phyloP scores from a whole-genome alignment of 192 early-diverging fungal species.

The Helicostylum pulchrum region DNA sequence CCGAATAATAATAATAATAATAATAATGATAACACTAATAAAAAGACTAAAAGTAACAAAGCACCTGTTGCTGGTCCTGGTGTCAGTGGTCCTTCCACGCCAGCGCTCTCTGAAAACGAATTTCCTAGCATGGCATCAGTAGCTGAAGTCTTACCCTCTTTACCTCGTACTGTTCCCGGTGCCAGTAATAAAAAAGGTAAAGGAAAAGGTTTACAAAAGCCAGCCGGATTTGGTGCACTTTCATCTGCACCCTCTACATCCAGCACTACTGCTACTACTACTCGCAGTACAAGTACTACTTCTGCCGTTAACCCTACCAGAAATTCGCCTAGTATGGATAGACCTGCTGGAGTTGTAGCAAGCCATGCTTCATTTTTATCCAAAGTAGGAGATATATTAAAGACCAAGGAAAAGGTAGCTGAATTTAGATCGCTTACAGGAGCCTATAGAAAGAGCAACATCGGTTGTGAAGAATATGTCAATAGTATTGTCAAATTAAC shows the following conservation, averaged over 20 bases:
- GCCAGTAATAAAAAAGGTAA: conserved; percentile 8
- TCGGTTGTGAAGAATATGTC: conserved; percentile 42
- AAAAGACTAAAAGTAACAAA: background rate
- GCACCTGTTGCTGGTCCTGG: background rate
- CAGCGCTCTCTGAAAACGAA: background rate
- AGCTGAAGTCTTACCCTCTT: background rate
- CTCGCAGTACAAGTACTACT: background rate
- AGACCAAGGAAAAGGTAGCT: conserved; percentile 32
- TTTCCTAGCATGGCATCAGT: conserved; percentile 10
- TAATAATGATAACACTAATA: background rate
- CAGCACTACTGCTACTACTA: background rate
- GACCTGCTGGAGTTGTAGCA: background rate
- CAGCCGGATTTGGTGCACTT: conserved; percentile 8
- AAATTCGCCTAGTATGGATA: too few relatives aligned
- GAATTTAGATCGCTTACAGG: conserved; percentile 50
- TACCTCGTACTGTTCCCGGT: background rate
- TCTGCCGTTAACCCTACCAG: background rate
- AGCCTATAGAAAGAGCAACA: conserved; percentile 40
- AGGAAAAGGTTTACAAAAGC: conserved; percentile 7
- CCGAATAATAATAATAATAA: background rate
- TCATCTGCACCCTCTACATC: background rate
- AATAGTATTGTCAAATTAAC: conserved; percentile 38
- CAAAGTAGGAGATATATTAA: conserved; percentile 35
- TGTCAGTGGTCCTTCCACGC: background rate
- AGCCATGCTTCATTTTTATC: conserved; percentile 40